phyloP scores from a whole-genome alignment of 2,329 filamentous ascomycete species.

The Sporothrix pallida region DNA sequence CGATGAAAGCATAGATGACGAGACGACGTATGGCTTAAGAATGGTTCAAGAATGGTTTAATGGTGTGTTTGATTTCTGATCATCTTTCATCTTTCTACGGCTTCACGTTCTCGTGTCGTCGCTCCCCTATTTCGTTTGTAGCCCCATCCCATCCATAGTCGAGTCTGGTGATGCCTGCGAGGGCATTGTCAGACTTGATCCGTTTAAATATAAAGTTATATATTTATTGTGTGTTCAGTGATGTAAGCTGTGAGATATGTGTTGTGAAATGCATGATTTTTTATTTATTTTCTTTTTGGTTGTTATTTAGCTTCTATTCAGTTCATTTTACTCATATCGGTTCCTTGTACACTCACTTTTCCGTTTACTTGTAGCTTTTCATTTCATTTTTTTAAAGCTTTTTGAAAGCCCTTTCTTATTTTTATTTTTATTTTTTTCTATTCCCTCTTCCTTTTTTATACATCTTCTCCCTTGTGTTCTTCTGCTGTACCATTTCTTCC shows the following conservation, averaged over 20 bases:
- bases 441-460: not conserved
- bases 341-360: too few species aligned
- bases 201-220: not conserved
- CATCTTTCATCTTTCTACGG: not conserved
- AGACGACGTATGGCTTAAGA: not conserved
- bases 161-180: not conserved
- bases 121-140: constrained; percentile 7
- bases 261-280: not conserved
- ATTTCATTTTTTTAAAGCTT: too few species aligned
- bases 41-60: not conserved
- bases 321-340: too few species aligned
- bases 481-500: too few species aligned
- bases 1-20: constrained; percentile 41
- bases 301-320: too few species aligned
- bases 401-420: too few species aligned
- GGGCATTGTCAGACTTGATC: too few species aligned
- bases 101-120: not conserved
- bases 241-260: not conserved
- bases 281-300: not conserved
- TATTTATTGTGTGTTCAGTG: not conserved
- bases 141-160: constrained; percentile 6
- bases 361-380: too few species aligned
- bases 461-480: not conserved
- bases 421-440: too few species aligned
- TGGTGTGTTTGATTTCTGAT: not conserved